Evolutionary conservation across 768 basidiomycete genomes (phyloP), one percentile per base, ranked within the genome.

Genomic region (Hygrophoropsis aurantiaca): DNA sequence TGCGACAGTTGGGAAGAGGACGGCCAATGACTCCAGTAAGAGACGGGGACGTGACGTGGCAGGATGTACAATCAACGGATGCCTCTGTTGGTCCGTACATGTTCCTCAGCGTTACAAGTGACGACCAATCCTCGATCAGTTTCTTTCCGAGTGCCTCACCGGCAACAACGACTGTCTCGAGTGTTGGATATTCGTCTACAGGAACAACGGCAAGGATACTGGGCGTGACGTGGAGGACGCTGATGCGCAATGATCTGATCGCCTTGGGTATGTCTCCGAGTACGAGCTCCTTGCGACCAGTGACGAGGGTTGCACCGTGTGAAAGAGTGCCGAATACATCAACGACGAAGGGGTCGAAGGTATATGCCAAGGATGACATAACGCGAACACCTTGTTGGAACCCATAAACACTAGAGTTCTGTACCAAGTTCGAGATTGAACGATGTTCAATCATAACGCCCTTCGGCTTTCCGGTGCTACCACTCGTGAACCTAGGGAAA

Each of bases 51-150:
- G 45, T 49, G 49, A 62, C 54, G 24, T 61, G 57, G 42, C 56
- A 65, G 15, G 58, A 59, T 0, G 59, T 55, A 26, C 62, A 63
- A 42, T 66, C 62, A 15, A 66, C 57, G 11, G 65, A 50, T 27
- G 66, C 59, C 39, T 66, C 65, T 4, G 65, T 66, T 10, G 65
- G 65, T 15, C 64, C 65, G 36, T 68, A 68, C 59, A 63, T 65
- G 49, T 66, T 66, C 33, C 55, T 62, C 27, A 66, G 36, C 24
- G 47, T 55, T 38, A 68, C 59, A 3, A 35, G 55, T 26, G 46
- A 44, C 2, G 55, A 58, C 61, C 59, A 65, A 25, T 58, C 55
- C 40, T 57, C 41, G 25, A 52, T 52, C 15, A 58, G 44, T 18
- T 58, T 52, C 42, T 41, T 50, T 5, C 52, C 49, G 11, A 58